Evolutionary conservation across 179 eudicot genomes (phyloP), one percentile per base, ranked within the genome.

Genomic region (Silene noctiflora): DNA sequence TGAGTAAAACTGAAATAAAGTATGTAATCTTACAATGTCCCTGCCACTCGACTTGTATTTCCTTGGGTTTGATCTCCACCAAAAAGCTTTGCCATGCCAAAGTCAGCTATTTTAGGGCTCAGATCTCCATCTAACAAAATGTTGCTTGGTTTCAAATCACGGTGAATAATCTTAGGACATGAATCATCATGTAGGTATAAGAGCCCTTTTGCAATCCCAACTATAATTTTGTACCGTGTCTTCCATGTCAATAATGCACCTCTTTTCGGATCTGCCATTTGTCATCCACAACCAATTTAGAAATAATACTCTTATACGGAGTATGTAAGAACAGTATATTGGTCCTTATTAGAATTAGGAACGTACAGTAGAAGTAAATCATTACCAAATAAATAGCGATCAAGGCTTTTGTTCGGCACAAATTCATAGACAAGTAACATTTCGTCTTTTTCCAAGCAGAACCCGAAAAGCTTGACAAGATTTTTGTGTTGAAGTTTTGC

Each of bases 31-130:
- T 83, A 83, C 85, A 66, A 79, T 76, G 85, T 83, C 24, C 85
- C 85, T 62, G 78, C 85, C 46, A 83, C 81, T 69, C 85, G 77
- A 16, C 76, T 83, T 17, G 83, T 83, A 9, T 77, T 71, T 10
- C 81, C 86, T 22, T 83, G 86, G 20, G 83, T 83, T 77, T 83
- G 83, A 55, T 83, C 85, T 24, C 33, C 83, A 56, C 71, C 79
- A 39, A 83, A 74, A 53, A 83, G 86, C 75, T 77, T 83, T 19
- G 86, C 85, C 86, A 83, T 80, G 48, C 83, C 86, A 71, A 83
- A 83, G 70, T 83, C 83, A 39, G 86, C 81, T 64, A 83, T 83
- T 55, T 83, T 83, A 5, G 86, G 86, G 7, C 63, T 77, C 67
- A 80, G 62, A 31, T 80, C 79, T 17, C 60, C 81, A 65, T 80